Evolutionary conservation across 331 rosid species (phyloP).

Genomic region (Rhamnella rubrinervis): DNA sequence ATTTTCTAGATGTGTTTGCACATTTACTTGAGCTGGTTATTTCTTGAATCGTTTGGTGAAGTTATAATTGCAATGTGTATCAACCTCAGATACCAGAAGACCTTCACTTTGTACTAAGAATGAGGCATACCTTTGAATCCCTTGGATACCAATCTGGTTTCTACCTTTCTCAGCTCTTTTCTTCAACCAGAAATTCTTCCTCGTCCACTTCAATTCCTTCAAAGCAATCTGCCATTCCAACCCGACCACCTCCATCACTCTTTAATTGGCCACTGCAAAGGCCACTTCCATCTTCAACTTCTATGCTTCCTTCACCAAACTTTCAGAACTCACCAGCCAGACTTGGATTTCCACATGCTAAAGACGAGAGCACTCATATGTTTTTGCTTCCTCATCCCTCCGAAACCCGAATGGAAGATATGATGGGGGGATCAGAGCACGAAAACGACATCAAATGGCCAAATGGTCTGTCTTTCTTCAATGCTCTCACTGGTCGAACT

Average conservation of each 20-base stretch:
- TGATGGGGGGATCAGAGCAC: slow-evolving; percentile 65
- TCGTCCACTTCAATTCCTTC: slow-evolving; percentile 64
- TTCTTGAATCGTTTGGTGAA: neutral
- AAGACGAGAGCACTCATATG: slow-evolving; percentile 70
- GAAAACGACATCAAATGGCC: slow-evolving; percentile 95
- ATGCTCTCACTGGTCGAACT: slow-evolving; percentile 74
- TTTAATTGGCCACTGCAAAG: slow-evolving; percentile 93
- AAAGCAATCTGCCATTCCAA: slow-evolving; percentile 64
- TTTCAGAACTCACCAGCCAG: slow-evolving; percentile 58
- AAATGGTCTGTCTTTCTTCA: slow-evolving; percentile 85
- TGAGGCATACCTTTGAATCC: slow-evolving; percentile 97
- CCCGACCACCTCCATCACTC: slow-evolving; percentile 75
- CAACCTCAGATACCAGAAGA: slow-evolving; percentile 88
- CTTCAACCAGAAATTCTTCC: slow-evolving; percentile 73
- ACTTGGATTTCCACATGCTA: slow-evolving; percentile 61
- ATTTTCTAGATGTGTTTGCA: neutral
- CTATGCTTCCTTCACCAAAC: slow-evolving; percentile 73
- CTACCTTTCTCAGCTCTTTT: slow-evolving; percentile 92
- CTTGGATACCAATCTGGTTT: slow-evolving; percentile 95
- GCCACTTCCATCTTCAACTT: slow-evolving; percentile 55
- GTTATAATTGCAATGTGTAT: neutral
- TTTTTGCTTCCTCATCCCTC: slow-evolving; percentile 74
- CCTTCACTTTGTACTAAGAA: slow-evolving; percentile 92
- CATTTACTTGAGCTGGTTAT: neutral
- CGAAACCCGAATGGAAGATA: slow-evolving; percentile 65